Evolutionary conservation across 2,329 filamentous ascomycete genomes (phyloP), one percentile per base, ranked within the genome.

Genomic region (Alternaria viburni): DNA sequence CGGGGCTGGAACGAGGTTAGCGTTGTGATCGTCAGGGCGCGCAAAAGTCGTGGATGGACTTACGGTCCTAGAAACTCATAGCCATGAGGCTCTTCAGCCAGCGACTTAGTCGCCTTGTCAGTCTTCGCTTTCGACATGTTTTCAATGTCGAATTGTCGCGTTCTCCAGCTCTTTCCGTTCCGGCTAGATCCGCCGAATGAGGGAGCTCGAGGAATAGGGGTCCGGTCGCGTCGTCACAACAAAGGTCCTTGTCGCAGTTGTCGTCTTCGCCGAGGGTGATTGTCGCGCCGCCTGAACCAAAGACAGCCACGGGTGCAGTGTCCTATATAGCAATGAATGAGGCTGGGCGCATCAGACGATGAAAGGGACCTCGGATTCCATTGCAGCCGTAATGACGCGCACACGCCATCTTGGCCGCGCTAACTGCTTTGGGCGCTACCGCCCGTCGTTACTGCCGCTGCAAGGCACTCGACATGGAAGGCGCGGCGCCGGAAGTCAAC

Each of bases 1-100:
- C 94, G 45, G 90, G 84, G 58, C 93, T 96, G 57, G 15, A 21
- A 32, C n/a, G 49, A 43, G 56, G 54, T 74, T 60, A 73, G 68
- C 54, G 57, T 41, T 51, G 45, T 43, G n/a, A 26, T 47, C 12
- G 44, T 10, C 45, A 51, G 12, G 25, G 46, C 41, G 15, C 36
- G 21, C 23, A 21, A 26, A 9, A 45, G 10, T 30, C 13, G 49
- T 41, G 41, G 7, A 41, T 30, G 26, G 44, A 77, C 79, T 66
- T 76, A 80, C 79, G 79, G 79, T 61, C 79, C 79, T 46, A 79
- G 68, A 59, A 81, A 81, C 46, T 81, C 78, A 57, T 81, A 81
- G 57, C 77, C 78, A 70, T 81, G 78, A 36, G 71, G 69, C 66
- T 77, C 66, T 57, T 77, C 75, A 12, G 64, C 66, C 6, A 68